A percentile compares a stretch with the other conserved stretches of the same genome.
These are phyloP conservation scores for Pythium coloratum DNA, from an alignment of 352 stramenopile species.

Conservation along the genomic window DNA sequence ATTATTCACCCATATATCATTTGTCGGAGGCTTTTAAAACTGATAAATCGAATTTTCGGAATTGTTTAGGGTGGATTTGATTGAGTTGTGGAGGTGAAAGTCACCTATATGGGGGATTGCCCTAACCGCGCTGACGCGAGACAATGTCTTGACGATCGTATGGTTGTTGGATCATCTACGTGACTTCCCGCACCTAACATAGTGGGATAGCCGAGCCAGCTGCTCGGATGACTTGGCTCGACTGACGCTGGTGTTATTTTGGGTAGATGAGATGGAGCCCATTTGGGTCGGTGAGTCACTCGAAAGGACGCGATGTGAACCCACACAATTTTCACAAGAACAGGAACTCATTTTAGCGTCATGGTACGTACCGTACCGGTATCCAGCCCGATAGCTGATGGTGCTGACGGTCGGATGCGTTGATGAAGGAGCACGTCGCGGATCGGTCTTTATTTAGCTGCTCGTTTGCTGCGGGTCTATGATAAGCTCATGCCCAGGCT, in stretches of 20 bases:
- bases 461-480: background rate
- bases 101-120: background rate
- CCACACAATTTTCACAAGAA: background rate
- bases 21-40: background rate
- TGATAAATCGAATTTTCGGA: background rate
- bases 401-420: background rate
- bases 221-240: background rate
- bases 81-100: background rate
- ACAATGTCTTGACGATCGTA: conserved; percentile 4
- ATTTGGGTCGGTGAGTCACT: background rate
- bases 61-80: background rate
- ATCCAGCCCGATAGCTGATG: background rate
- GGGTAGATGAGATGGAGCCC: background rate
- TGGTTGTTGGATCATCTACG: conserved; percentile 1
- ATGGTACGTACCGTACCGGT: background rate
- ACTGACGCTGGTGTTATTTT: background rate
- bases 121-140: conserved; percentile 3
- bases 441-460: background rate
- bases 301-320: background rate
- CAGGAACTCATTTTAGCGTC: background rate
- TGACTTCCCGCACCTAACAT: background rate
- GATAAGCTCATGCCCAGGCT: background rate
- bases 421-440: background rate
- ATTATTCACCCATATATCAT: conserved; percentile 13
- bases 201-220: conserved; percentile 5